Evolutionary conservation across 1,284 basidiomycete genomes (phyloP).

Genomic region (Ceratobasidium sp.): DNA sequence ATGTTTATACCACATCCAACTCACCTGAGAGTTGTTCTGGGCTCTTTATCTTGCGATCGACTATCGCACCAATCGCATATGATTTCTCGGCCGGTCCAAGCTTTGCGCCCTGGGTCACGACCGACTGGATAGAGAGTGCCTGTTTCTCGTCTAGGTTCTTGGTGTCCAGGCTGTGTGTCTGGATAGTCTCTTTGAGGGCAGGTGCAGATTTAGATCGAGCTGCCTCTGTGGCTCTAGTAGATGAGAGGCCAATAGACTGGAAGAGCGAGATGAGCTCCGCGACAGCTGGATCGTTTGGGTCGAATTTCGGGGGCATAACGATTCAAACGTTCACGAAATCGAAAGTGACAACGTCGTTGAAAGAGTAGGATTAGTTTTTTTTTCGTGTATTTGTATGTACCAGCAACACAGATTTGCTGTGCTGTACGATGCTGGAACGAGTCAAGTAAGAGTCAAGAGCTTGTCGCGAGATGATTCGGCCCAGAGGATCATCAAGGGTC

Average conservation of each 20-base stretch:
- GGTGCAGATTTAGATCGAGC: conserved; percentile 82
- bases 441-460: conserved; percentile 39
- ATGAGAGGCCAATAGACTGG: conserved; percentile 82
- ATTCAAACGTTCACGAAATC: neutral
- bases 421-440: conserved; percentile 7
- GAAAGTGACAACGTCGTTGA: neutral
- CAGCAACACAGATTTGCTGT: neutral
- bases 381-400: neutral
- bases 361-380: neutral
- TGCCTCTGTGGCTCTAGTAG: conserved; percentile 85
- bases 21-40: conserved; percentile 90
- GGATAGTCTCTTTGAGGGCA: conserved; percentile 79
- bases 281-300: conserved; percentile 62
- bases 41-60: conserved; percentile 79
- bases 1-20: conserved; percentile 51
- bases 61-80: conserved; percentile 78
- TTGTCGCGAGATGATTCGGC: conserved; percentile 12
- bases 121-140: conserved; percentile 77
- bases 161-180: conserved; percentile 66
- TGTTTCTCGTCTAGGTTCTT: conserved; percentile 81
- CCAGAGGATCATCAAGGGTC: conserved; percentile 31
- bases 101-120: conserved; percentile 77
- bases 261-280: conserved; percentile 74
- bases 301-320: conserved; percentile 65
- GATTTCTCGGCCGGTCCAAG: conserved; percentile 70